These are phyloP conservation scores for Alternaria conjuncta DNA, from an alignment of 2,329 filamentous ascomycete genomes.

Conservation along the genomic window DNA sequence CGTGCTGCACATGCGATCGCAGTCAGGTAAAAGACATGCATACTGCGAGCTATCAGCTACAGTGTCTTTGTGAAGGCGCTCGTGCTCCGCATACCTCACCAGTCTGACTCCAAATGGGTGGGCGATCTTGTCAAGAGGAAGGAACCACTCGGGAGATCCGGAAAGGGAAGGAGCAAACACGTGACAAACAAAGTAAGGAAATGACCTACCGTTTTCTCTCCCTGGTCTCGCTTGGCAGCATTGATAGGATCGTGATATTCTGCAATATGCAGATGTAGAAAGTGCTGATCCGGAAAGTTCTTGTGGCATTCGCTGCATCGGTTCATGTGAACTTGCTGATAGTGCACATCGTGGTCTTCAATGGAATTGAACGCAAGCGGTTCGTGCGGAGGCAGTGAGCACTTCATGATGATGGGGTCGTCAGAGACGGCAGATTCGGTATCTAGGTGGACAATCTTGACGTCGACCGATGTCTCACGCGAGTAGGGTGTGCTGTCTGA, in stretches of 20 bases:
- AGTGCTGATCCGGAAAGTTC: constrained; percentile 86
- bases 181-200: constrained; percentile 2
- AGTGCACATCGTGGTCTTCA: constrained; percentile 86
- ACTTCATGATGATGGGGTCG: constrained; percentile 68
- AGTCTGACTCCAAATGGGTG: background rate
- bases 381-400: constrained; percentile 81
- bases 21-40: constrained; percentile 87
- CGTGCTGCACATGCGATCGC: constrained; percentile 82
- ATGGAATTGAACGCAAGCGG: constrained; percentile 74
- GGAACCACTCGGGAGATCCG: background rate
- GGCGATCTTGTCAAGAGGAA: background rate
- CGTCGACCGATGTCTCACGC: constrained; percentile 32
- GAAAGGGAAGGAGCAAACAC: background rate
- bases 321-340: constrained; percentile 79
- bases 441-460: constrained; percentile 64
- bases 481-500: constrained; percentile 44
- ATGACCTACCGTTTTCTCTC: constrained; percentile 81
- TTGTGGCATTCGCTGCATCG: constrained; percentile 83
- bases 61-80: constrained; percentile 10
- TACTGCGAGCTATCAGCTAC: constrained; percentile 60
- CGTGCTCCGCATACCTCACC: background rate
- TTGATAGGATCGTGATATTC: constrained; percentile 88
- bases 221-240: constrained; percentile 73
- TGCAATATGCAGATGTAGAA: constrained; percentile 83
- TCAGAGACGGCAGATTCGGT: constrained; percentile 30